Conservation (phyloP, 169 alveolate genomes). For the Neospora caninum region DNA sequence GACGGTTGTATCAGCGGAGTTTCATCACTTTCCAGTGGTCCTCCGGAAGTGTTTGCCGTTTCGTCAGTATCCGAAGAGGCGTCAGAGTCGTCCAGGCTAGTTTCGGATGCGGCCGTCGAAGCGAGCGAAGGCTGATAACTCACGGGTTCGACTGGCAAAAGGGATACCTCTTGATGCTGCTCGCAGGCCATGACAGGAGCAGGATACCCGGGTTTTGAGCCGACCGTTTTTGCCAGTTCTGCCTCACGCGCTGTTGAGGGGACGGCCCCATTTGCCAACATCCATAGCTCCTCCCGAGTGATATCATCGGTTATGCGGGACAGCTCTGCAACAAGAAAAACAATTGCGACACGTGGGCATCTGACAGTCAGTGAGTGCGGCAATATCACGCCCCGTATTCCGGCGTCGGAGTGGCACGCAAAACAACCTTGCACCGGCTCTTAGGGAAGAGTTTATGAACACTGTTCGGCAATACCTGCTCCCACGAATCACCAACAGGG, state of each 20-base stretch:
- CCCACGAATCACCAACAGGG: too few species aligned
- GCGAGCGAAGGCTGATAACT: not conserved
- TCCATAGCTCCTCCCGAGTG: not conserved
- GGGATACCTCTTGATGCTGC: not conserved
- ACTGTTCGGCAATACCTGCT: too few species aligned
- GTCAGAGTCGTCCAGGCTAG: not conserved
- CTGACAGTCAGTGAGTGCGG: too few species aligned
- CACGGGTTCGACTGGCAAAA: not conserved
- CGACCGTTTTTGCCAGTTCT: not conserved
- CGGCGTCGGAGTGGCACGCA: too few species aligned
- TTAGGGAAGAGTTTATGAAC: too few species aligned
- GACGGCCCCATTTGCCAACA: not conserved
- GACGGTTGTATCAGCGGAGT: too few species aligned
- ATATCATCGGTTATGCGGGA: not conserved
- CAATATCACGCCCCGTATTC: too few species aligned
- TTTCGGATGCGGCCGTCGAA: not conserved
- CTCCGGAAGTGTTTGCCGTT: too few species aligned
- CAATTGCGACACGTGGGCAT: not conserved
- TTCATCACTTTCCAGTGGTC: too few species aligned
- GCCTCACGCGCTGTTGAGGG: not conserved
- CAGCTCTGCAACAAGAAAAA: not conserved
- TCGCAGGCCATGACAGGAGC: conserved; percentile 17
- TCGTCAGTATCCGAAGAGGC: too few species aligned
- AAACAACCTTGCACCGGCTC: too few species aligned
- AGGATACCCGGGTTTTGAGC: not conserved